phyloP scores from a whole-genome alignment of 208 protist species.

The Blastocrithidia nonstop region DNA sequence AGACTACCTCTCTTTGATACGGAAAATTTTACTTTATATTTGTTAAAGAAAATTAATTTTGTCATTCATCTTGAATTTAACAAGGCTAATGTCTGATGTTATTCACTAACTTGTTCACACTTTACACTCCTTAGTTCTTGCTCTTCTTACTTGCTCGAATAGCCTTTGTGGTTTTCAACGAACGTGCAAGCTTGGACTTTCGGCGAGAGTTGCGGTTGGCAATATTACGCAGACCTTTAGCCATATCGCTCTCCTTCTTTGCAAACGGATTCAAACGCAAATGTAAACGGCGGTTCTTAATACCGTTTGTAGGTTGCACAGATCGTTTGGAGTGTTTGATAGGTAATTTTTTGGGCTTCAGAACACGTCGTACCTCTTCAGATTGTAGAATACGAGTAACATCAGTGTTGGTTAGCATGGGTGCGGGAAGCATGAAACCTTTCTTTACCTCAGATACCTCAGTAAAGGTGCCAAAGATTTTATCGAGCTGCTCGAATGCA shows the following conservation, averaged over 20 bases:
- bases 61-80: too few species aligned
- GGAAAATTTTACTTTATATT: too few species aligned
- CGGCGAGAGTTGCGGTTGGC: conserved; percentile 32
- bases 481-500: conserved; percentile 95
- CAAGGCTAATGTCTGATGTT: too few species aligned
- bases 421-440: conserved; percentile 50
- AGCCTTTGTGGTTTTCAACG: too few species aligned
- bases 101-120: too few species aligned
- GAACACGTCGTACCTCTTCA: conserved; percentile 59
- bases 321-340: conserved; percentile 15
- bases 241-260: conserved; percentile 35
- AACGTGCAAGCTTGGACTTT: conserved; percentile 29
- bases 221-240: conserved; percentile 32
- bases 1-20: neutral
- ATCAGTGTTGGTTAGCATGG: conserved; percentile 62
- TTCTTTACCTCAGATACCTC: conserved; percentile 79
- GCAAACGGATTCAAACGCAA: conserved; percentile 61
- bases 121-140: too few species aligned
- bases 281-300: conserved; percentile 67
- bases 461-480: conserved; percentile 90
- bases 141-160: too few species aligned
- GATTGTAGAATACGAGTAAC: conserved; percentile 73
- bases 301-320: conserved; percentile 41
- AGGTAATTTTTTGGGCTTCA: conserved; percentile 65
- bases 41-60: too few species aligned